Evolutionary conservation across 306 rosid genomes (phyloP).

Genomic region (Acacia acuminata): DNA sequence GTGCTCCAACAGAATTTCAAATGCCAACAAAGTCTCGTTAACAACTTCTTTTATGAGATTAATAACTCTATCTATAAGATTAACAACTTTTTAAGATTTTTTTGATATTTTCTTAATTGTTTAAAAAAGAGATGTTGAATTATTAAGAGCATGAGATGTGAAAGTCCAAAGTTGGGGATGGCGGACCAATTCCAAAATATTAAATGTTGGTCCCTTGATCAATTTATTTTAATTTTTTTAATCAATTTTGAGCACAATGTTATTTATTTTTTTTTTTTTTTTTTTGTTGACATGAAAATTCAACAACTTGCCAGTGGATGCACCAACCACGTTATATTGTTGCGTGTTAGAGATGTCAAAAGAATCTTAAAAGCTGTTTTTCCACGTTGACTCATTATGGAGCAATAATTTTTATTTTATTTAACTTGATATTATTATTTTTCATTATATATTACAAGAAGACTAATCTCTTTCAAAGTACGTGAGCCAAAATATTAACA

Average conservation of each 20-base stretch:
- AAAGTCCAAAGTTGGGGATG: neutral
- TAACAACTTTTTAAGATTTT: too few species aligned
- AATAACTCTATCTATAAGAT: too few species aligned
- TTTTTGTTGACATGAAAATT: neutral
- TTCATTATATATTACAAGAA: neutral
- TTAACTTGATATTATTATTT: neutral
- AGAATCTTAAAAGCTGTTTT: neutral
- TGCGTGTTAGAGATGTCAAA: neutral
- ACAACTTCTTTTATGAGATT: too few species aligned
- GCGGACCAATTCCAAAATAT: neutral
- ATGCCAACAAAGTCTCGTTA: too few species aligned
- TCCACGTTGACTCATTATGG: neutral
- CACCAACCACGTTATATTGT: neutral
- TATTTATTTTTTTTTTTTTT: neutral
- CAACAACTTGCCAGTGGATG: neutral
- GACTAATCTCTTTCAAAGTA: neutral
- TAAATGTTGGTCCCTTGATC: neutral
- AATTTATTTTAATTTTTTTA: neutral
- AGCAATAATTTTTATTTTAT: neutral
- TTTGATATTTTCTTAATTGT: too few species aligned
- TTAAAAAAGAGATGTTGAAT: neutral
- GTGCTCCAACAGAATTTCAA: too few species aligned
- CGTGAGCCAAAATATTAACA: neutral
- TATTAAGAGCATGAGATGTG: neutral
- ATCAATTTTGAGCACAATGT: neutral